Evolutionary conservation across 1,284 basidiomycete species (phyloP).

Genomic region (Vanrija pseudolonga): DNA sequence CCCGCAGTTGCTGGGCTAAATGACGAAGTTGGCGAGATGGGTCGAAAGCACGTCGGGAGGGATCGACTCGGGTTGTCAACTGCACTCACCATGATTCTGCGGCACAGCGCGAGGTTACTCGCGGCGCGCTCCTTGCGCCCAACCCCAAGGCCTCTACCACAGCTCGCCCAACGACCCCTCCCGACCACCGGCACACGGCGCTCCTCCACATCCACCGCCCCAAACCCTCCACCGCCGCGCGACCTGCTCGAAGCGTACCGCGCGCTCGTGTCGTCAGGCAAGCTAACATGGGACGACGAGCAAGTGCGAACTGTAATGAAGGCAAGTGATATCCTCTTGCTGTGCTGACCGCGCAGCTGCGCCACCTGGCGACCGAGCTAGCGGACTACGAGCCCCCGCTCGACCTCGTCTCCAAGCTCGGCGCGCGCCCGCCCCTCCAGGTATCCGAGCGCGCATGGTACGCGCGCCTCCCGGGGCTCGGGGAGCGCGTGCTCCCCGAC

Average conservation of each 20-base stretch:
- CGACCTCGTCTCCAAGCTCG: constrained; percentile 40
- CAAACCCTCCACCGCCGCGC: neutral
- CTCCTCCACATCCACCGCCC: too few relatives aligned
- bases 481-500: neutral
- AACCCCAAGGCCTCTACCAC: too few relatives aligned
- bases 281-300: constrained; percentile 61
- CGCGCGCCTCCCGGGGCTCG: neutral
- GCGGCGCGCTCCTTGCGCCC: too few relatives aligned
- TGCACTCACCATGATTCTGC: too few relatives aligned
- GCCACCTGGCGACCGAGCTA: constrained; percentile 38
- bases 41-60: too few relatives aligned
- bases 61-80: too few relatives aligned
- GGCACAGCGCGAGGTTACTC: too few relatives aligned
- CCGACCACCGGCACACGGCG: too few relatives aligned
- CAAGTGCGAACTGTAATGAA: constrained; percentile 64
- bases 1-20: too few relatives aligned
- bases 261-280: constrained; percentile 54
- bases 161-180: too few relatives aligned
- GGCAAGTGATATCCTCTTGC: constrained; percentile 45
- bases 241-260: constrained; percentile 57
- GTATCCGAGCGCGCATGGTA: constrained; percentile 6
- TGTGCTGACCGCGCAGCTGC: constrained; percentile 27
- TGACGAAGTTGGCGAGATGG: too few relatives aligned
- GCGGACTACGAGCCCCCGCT: constrained; percentile 44
- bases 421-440: constrained; percentile 29